Percentiles rank a stretch among this genome's conserved stretches.
These are phyloP conservation scores for Perilla frutescens DNA, from an alignment of 257 asterid genomes.

Conservation along the genomic window DNA sequence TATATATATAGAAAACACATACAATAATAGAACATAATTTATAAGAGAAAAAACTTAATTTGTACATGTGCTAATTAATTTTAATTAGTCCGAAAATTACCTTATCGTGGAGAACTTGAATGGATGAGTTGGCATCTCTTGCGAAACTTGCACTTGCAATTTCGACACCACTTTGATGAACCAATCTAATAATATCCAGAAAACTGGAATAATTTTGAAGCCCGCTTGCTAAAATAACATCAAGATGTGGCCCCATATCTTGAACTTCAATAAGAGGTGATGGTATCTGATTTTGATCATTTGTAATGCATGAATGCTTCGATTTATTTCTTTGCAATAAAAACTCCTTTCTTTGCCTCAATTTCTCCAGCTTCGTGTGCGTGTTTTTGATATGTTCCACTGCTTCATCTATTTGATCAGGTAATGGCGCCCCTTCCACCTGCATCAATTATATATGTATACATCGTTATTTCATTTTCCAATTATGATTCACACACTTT, in stretches of 20 bases:
- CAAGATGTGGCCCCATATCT: conserved; percentile 50
- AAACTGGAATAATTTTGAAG: conserved; percentile 41
- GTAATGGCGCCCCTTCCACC: conserved; percentile 46
- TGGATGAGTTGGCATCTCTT: conserved; percentile 44
- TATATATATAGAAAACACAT: neutral
- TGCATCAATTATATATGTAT: conserved; percentile 24
- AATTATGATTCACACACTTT: too few relatives aligned
- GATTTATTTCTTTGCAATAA: conserved; percentile 24
- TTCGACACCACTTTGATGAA: conserved; percentile 46
- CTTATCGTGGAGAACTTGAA: conserved; percentile 47
- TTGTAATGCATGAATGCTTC: conserved; percentile 9
- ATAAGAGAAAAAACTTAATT: too few relatives aligned
- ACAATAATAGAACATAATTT: neutral
- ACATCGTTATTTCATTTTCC: too few relatives aligned
- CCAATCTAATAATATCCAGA: conserved; percentile 37
- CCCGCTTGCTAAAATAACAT: conserved; percentile 39
- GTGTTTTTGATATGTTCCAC: conserved; percentile 41
- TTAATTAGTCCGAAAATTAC: neutral
- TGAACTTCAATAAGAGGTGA: conserved; percentile 45
- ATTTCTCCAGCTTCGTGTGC: conserved; percentile 44
- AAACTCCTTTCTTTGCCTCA: conserved; percentile 39
- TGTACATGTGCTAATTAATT: too few relatives aligned
- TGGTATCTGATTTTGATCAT: conserved; percentile 23
- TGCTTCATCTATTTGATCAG: conserved; percentile 58
- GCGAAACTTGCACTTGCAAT: conserved; percentile 48